Conservation (phyloP, 768 basidiomycete species). For the Mycena sanguinolenta region DNA sequence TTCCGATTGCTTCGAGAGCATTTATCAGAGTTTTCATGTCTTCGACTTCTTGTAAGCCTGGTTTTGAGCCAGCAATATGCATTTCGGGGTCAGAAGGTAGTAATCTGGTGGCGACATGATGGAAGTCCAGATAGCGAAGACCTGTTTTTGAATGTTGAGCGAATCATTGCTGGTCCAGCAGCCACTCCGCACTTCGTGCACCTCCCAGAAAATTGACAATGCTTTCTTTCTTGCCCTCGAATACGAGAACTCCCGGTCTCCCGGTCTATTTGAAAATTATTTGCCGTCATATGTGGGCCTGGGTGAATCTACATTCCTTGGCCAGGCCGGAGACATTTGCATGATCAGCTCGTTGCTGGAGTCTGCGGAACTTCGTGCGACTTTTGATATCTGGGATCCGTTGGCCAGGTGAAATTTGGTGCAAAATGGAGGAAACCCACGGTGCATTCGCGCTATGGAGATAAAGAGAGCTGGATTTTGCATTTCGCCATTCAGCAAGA, state of each 20-base stretch:
- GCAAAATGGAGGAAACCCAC: conserved; percentile 44
- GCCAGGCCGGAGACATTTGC: conserved; percentile 56
- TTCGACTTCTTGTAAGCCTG: conserved; percentile 53
- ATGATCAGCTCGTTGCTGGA: conserved; percentile 54
- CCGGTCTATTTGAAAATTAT: conserved; percentile 48
- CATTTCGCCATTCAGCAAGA: conserved; percentile 16
- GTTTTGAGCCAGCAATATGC: conserved; percentile 43
- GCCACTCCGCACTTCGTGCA: conserved; percentile 47
- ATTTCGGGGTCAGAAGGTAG: conserved; percentile 31
- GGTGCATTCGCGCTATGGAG: conserved; percentile 59
- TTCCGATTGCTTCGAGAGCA: conserved; percentile 46
- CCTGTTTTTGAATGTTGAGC: conserved; percentile 44
- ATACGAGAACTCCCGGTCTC: conserved; percentile 58
- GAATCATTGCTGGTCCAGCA: too few species aligned
- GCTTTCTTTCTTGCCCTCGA: conserved; percentile 51
- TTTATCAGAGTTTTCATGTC: conserved; percentile 51
- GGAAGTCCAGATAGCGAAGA: conserved; percentile 59
- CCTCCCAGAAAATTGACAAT: conserved; percentile 54
- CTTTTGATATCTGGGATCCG: conserved; percentile 38
- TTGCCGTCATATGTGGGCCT: not conserved
- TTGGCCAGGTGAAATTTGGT: not conserved
- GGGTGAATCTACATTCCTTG: conserved; percentile 44
- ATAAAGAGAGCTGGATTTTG: conserved; percentile 43
- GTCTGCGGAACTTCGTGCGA: conserved; percentile 56
- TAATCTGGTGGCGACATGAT: conserved; percentile 54